A percentile compares a stretch with the other conserved stretches of the same genome.
These are phyloP conservation scores for Cruciata laevipes DNA, from an alignment of 257 asterid genomes.

Conservation along the genomic window DNA sequence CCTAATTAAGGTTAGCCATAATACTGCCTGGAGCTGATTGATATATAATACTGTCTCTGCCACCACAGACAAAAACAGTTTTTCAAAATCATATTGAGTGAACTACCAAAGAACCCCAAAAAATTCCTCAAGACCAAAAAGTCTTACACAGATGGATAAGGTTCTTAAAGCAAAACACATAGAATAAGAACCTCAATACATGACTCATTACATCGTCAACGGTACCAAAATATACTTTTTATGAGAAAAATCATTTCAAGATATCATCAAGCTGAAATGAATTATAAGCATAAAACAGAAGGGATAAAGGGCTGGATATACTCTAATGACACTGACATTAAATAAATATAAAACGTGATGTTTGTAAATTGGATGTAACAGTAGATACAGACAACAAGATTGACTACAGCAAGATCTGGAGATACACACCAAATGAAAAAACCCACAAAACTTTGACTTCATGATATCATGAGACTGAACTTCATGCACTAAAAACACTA, in stretches of 20 bases:
- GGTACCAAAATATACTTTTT: background rate
- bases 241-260: background rate
- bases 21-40: slow-evolving; percentile 6
- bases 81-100: slow-evolving; percentile 2
- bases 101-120: background rate
- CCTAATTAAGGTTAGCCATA: slow-evolving; percentile 17
- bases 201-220: background rate
- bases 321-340: slow-evolving; percentile 1
- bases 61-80: slow-evolving; percentile 10
- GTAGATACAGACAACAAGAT: slow-evolving; percentile 8
- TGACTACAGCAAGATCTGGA: slow-evolving; percentile 5
- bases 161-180: slow-evolving; percentile 2
- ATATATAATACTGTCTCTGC: slow-evolving; percentile 12
- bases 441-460: slow-evolving; percentile 11
- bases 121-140: background rate
- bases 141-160: slow-evolving; percentile 1
- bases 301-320: background rate
- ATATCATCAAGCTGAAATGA: background rate
- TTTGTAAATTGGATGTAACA: slow-evolving; percentile 17
- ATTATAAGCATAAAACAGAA: background rate
- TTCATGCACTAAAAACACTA: background rate
- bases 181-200: background rate
- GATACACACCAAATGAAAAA: slow-evolving; percentile 9
- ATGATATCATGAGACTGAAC: background rate
- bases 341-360: slow-evolving; percentile 3